A percentile compares a stretch with the other conserved stretches of the same genome.
These are phyloP conservation scores for Mortierella sp. DNA, from an alignment of 371 early-diverging fungal genomes.

Conservation along the genomic window DNA sequence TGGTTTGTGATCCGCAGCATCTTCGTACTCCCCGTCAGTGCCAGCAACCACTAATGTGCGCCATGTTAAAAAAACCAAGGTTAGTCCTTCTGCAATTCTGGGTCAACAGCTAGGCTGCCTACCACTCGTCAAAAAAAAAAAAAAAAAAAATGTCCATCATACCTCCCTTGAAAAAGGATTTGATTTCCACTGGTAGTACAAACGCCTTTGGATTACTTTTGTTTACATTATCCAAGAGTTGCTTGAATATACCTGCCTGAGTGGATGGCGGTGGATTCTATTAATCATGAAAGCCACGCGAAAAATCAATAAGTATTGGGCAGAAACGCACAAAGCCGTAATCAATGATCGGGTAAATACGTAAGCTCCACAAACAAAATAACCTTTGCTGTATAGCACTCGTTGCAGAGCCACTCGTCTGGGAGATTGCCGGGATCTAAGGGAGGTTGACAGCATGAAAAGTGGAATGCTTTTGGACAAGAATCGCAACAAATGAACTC, in stretches of 20 bases:
- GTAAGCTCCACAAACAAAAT: background rate
- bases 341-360: background rate
- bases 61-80: background rate
- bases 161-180: constrained; percentile 68
- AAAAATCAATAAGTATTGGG: background rate
- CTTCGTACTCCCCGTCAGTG: constrained; percentile 70
- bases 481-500: constrained; percentile 83
- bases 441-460: constrained; percentile 83
- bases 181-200: constrained; percentile 62
- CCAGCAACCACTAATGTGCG: constrained; percentile 63
- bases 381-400: constrained; percentile 63
- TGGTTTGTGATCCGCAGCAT: constrained; percentile 59
- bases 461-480: constrained; percentile 84
- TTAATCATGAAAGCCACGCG: background rate
- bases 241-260: constrained; percentile 55
- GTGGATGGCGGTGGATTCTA: constrained; percentile 38
- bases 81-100: background rate
- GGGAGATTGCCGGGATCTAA: constrained; percentile 67
- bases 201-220: constrained; percentile 63
- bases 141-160: background rate
- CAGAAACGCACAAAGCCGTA: background rate
- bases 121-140: background rate
- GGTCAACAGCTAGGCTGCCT: too few species aligned
- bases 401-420: constrained; percentile 78
- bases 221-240: constrained; percentile 59